Base-by-base conservation (phyloP, 208 protist species). In the Leishmania martiniquensis region DNA sequence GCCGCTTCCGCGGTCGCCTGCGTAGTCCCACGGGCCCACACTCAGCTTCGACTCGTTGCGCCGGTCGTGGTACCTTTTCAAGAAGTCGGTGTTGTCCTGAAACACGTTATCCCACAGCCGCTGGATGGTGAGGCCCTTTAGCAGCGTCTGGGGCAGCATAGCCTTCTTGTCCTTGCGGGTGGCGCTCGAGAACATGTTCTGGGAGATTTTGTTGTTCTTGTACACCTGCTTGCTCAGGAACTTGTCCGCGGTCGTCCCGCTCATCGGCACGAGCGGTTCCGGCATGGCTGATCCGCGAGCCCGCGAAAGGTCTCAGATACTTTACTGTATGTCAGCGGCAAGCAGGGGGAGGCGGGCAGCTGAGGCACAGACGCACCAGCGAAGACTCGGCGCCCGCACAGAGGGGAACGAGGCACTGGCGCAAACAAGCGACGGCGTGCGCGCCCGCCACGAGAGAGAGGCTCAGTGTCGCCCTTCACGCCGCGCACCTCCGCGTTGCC, bases 51-150 rank as follows among this genome's bases (percentile, higher is more conserved):
- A 87, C 77, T 93, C 93, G 29, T 89, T 91, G 4, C 93, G 89
- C 65, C 67, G 81, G 52, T 89, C 85, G 82, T 96, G 93, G 75
- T 95, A 96, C 52, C 81, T 83, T 66, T 87, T 82, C 5, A 96
- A 75, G 68, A 96, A 96, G 6, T 87, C 85, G 0, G 88, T 88
- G 72, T 85, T 81, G 68, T 95, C 84, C 29, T 90, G 75, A 76
- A 93, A 96, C 13, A 93, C 83, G 67, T 83, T 70, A 29, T 89
- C 85, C 91, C 93, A 96, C 55, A 96, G 75, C 55, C 87, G 87
- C 55, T 90, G 80, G 29, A 96, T 91, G 17, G 91, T 91, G 57
- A 94, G 88, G 2, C 91, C 91, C n/a, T 92, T 89, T 22, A 96
- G 57, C 34, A 70, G 57, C 0, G 88, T 93, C 22, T 78, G 78